These are phyloP conservation scores for Aspergillus nomiae DNA, from an alignment of 2,329 filamentous ascomycete species.

Conservation along the genomic window DNA sequence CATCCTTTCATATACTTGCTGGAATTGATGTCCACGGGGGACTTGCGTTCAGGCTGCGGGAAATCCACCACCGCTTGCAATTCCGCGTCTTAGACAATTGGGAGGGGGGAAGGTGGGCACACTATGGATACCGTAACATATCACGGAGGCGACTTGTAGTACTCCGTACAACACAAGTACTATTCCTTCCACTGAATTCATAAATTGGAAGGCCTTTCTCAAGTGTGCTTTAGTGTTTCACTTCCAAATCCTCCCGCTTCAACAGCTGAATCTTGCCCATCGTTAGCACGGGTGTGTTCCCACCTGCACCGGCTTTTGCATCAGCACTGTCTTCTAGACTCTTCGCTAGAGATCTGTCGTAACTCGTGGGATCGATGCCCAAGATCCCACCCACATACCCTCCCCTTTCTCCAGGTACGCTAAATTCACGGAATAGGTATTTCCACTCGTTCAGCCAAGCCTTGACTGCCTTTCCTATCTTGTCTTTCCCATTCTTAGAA, in stretches of 20 bases:
- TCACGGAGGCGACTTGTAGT: background rate
- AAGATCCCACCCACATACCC: slow-evolving; percentile 68
- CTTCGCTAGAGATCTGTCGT: slow-evolving; percentile 46
- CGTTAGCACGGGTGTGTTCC: slow-evolving; percentile 31
- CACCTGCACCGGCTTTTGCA: slow-evolving; percentile 26
- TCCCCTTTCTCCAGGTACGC: slow-evolving; percentile 89
- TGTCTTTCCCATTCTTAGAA: slow-evolving; percentile 98
- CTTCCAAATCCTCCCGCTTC: slow-evolving; percentile 46
- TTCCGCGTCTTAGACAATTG: background rate
- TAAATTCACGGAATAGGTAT: slow-evolving; percentile 95
- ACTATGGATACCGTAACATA: background rate
- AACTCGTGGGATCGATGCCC: slow-evolving; percentile 64
- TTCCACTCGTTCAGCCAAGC: slow-evolving; percentile 93
- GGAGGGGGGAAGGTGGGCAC: background rate
- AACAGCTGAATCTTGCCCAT: slow-evolving; percentile 49
- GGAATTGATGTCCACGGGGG: background rate
- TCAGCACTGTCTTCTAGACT: slow-evolving; percentile 27
- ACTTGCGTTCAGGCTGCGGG: background rate
- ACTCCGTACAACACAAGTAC: background rate
- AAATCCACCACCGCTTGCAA: background rate
- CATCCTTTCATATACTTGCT: background rate
- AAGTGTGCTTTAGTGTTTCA: slow-evolving; percentile 15
- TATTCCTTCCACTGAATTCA: background rate
- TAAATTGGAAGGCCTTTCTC: background rate
- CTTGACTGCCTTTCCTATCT: slow-evolving; percentile 91